Conservation (phyloP, 768 basidiomycete species). For the Daedaleopsis nitida region DNA sequence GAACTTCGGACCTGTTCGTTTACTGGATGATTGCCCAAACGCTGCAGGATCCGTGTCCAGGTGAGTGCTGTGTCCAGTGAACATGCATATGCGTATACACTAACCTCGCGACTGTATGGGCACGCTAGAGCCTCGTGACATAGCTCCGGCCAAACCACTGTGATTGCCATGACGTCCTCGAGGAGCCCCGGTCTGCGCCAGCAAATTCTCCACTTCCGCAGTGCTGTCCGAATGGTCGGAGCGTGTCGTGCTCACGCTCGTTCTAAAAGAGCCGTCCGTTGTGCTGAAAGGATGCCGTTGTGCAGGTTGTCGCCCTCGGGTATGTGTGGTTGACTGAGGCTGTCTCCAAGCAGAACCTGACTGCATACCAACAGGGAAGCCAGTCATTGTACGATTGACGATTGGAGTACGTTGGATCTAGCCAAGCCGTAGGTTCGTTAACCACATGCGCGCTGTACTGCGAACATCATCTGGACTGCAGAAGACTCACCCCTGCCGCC, state of each 20-base stretch:
- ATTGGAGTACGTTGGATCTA: slow-evolving; percentile 76
- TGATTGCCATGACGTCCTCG: slow-evolving; percentile 13
- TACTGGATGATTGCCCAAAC: slow-evolving; percentile 1
- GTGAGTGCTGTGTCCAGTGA: neutral
- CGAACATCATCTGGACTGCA: neutral
- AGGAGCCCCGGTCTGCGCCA: slow-evolving; percentile 35
- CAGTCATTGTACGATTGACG: slow-evolving; percentile 46
- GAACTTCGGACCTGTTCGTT: slow-evolving; percentile 18
- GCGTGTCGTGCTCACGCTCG: slow-evolving; percentile 24
- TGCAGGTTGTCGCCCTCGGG: slow-evolving; percentile 31
- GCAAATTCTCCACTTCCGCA: slow-evolving; percentile 71
- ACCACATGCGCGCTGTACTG: neutral
- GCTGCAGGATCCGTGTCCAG: neutral
- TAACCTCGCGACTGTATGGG: neutral
- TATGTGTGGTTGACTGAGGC: slow-evolving; percentile 31
- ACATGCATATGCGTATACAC: neutral
- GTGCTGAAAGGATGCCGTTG: slow-evolving; percentile 46
- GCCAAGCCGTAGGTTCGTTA: neutral
- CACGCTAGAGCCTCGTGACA: neutral
- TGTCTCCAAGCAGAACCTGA: slow-evolving; percentile 32
- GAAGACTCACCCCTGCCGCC: slow-evolving; percentile 52
- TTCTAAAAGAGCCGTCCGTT: slow-evolving; percentile 27
- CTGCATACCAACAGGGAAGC: slow-evolving; percentile 15
- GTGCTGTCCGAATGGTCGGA: slow-evolving; percentile 54
- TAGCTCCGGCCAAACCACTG: neutral